A percentile compares a stretch with the other conserved stretches of the same genome.
phyloP scores from a whole-genome alignment of 2,329 filamentous ascomycete species.

The Colletotrichum cordylinicola region DNA sequence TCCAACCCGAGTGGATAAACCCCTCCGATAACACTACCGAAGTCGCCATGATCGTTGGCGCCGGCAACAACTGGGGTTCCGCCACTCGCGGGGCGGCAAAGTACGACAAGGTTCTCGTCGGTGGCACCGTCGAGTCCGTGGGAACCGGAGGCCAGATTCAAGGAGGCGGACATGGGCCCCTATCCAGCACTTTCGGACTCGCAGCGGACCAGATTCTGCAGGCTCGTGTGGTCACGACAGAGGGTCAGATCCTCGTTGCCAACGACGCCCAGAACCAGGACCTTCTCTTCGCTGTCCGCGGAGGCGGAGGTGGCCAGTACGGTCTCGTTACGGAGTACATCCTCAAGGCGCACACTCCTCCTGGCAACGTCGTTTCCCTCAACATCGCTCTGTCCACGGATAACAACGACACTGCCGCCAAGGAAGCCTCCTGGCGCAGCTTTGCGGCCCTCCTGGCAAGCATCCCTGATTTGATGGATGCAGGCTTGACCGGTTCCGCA shows the following conservation, averaged over 20 bases:
- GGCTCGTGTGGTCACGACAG: slow-evolving; percentile 49
- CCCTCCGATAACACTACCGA: slow-evolving; percentile 6
- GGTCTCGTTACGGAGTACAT: slow-evolving; percentile 47
- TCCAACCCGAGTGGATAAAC: background rate
- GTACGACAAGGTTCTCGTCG: slow-evolving; percentile 41
- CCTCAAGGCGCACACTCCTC: background rate
- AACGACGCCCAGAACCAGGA: slow-evolving; percentile 51
- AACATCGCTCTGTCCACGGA: background rate
- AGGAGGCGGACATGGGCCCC: slow-evolving; percentile 61
- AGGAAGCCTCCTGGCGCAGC: background rate
- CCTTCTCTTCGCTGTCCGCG: slow-evolving; percentile 62
- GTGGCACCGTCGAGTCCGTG: slow-evolving; percentile 62
- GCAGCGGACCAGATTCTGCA: slow-evolving; percentile 54
- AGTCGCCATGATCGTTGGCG: background rate
- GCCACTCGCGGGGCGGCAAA: slow-evolving; percentile 48
- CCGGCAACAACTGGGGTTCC: slow-evolving; percentile 32
- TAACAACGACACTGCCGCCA: background rate
- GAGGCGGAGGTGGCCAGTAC: slow-evolving; percentile 59
- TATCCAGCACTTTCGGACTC: slow-evolving; percentile 46
- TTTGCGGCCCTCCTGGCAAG: background rate
- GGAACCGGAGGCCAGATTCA: slow-evolving; percentile 67
- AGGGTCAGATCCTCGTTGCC: slow-evolving; percentile 50
- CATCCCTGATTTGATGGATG: slow-evolving; percentile 6
- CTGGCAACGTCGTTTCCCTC: slow-evolving; percentile 3
- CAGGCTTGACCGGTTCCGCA: background rate